These are phyloP conservation scores for Eucommia ulmoides DNA, from an alignment of 257 asterid species.

Conservation along the genomic window DNA sequence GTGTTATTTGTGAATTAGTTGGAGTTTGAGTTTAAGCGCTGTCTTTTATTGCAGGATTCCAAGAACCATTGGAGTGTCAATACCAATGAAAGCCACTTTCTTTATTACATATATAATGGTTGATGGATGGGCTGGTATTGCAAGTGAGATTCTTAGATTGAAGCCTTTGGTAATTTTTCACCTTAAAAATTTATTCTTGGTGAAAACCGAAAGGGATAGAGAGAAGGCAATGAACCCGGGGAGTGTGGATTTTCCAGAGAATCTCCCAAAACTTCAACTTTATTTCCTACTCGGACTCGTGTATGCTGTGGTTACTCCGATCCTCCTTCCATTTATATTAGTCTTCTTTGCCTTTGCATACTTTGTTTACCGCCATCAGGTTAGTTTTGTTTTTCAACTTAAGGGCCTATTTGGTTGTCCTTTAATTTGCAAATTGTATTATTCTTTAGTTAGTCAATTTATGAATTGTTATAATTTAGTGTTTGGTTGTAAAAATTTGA, in stretches of 20 bases:
- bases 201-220: constrained; percentile 84
- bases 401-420: too few relatives aligned
- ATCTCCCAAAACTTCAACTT: constrained; percentile 77
- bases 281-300: constrained; percentile 87
- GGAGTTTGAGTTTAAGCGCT: too few relatives aligned
- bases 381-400: constrained; percentile 15
- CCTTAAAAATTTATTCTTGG: constrained; percentile 74
- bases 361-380: constrained; percentile 96
- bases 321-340: constrained; percentile 90
- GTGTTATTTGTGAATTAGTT: too few relatives aligned
- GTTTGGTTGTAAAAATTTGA: too few relatives aligned
- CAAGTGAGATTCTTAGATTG: constrained; percentile 81
- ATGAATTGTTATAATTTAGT: too few relatives aligned
- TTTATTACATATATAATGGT: constrained; percentile 88
- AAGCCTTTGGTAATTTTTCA: constrained; percentile 68
- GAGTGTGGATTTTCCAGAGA: constrained; percentile 67
- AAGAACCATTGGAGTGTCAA: constrained; percentile 86
- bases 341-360: constrained; percentile 88
- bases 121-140: constrained; percentile 97
- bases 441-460: too few relatives aligned
- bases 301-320: constrained; percentile 84
- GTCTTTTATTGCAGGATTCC: too few relatives aligned
- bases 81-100: constrained; percentile 97
- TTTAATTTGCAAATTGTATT: too few relatives aligned
- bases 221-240: constrained; percentile 82